Percentiles rank a stretch among this genome's conserved stretches.
phyloP scores from a whole-genome alignment of 495 filamentous ascomycete species.

The Aspergillus ostianus region DNA sequence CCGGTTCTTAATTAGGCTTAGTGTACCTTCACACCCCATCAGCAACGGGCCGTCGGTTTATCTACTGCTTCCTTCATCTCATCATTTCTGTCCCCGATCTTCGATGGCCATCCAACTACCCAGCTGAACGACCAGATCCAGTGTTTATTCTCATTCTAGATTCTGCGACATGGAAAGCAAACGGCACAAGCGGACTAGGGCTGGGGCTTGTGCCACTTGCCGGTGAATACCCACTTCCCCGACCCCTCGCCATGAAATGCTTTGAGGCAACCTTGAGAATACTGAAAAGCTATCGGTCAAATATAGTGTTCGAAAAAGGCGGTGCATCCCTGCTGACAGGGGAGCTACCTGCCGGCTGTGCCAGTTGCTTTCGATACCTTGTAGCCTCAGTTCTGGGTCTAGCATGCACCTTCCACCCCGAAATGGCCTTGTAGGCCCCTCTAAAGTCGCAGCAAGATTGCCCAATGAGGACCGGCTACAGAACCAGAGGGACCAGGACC shows the following conservation, averaged over 20 bases:
- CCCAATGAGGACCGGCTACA: background rate
- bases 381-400: conserved; percentile 9
- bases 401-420: background rate
- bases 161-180: background rate
- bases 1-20: too few relatives aligned
- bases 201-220: conserved; percentile 24
- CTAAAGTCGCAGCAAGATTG: background rate
- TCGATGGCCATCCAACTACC: background rate
- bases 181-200: conserved; percentile 15
- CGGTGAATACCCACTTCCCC: conserved; percentile 16
- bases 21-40: background rate
- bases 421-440: background rate
- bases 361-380: conserved; percentile 12
- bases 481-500: background rate
- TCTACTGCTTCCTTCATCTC: background rate
- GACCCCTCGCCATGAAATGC: background rate
- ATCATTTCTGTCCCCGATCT: background rate
- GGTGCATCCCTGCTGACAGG: conserved; percentile 19
- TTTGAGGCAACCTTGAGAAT: background rate
- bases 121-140: background rate
- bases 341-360: conserved; percentile 19
- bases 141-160: background rate
- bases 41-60: background rate
- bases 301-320: conserved; percentile 21
- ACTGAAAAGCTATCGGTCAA: background rate